Conservation (phyloP, 2,329 filamentous ascomycete genomes). For the Verticillium longisporum region DNA sequence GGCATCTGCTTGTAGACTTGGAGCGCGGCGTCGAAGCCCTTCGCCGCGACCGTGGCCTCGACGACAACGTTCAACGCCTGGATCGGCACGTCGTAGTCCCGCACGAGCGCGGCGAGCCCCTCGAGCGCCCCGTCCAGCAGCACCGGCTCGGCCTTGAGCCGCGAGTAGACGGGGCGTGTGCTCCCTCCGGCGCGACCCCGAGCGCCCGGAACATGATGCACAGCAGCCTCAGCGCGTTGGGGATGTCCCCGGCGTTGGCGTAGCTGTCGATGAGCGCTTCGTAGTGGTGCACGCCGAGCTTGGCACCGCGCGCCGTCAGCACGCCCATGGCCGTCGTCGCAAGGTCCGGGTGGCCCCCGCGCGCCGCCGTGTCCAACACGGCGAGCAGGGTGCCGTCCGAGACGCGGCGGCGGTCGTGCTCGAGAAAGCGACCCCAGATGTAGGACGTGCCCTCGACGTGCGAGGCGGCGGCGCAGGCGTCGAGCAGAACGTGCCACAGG, state of each 20-base stretch:
- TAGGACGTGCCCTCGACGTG: conserved; percentile 60
- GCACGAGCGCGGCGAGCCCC: conserved; percentile 47
- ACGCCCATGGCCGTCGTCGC: conserved; percentile 65
- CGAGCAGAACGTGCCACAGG: conserved; percentile 68
- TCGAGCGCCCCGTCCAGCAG: conserved; percentile 46
- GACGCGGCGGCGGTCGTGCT: conserved; percentile 49
- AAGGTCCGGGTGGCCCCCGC: conserved; percentile 58
- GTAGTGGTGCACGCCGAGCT: conserved; percentile 64
- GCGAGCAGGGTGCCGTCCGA: conserved; percentile 59
- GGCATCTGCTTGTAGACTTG: conserved; percentile 22
- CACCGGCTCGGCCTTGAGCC: conserved; percentile 40
- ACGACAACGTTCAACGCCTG: conserved; percentile 25
- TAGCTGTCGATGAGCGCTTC: conserved; percentile 73
- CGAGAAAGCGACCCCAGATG: conserved; percentile 55
- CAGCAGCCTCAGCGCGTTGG: conserved; percentile 61
- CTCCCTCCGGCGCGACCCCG: conserved; percentile 48
- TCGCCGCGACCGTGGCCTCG: conserved; percentile 22
- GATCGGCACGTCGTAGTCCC: conserved; percentile 25
- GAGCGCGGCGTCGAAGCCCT: conserved; percentile 23
- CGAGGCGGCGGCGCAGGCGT: conserved; percentile 58
- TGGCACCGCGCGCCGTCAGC: conserved; percentile 50
- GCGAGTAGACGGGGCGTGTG: conserved; percentile 55
- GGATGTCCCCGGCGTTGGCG: conserved; percentile 49
- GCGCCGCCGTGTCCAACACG: conserved; percentile 65
- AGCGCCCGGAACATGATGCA: conserved; percentile 66